Base-by-base conservation (phyloP, 805 yeast genomes). In the Phaffomyces thermotolerans region DNA sequence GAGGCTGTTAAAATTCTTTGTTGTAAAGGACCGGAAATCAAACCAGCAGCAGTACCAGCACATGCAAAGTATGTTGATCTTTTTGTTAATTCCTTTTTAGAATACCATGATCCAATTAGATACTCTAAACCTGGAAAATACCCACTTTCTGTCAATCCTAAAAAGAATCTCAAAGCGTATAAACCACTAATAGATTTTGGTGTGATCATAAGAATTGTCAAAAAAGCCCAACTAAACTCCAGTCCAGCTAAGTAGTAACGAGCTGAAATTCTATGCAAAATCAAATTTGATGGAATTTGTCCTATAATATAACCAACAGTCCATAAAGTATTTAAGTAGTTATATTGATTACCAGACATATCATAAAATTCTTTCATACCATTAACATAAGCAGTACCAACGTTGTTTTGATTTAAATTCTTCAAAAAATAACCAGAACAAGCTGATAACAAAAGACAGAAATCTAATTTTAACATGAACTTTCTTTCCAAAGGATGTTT, bases 261-360 rank as follows among this genome's bases (percentile, higher is more conserved):
- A 13, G 75, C 71, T 6, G 72, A 63, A 7, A 70, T 57, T 34
- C 64, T 53, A 47, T 66, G 71, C 34, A 71, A 53, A 10, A 73
- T 55, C 43, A 62, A 51, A 32, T 66, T 67, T 0, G 75, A 66
- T 4, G 78, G 79, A 22, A 73, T 59, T 46, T 69, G 75, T 3
- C 77, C 78, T 37, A 75, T 52, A 34, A 72, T 65, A 45, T 74
- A 73, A 10, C 79, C 79, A 20, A 69, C 68, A 0, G 78, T 68
- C 69, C 71, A 73, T 27, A 65, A 47, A 0, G 77, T 65, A 8
- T 61, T 56, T 52, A 72, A 49, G 46, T 69, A 69, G 48, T 75
- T 73, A 47, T 65, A 68, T 45, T 75, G 72, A 43, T 66, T 68
- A 24, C 59, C 64, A 31, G 54, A 50, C 69, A 72, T 66, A n/a